phyloP scores from a whole-genome alignment of 2,329 filamentous ascomycete species.

The Magnaporthiopsis rhizophila region DNA sequence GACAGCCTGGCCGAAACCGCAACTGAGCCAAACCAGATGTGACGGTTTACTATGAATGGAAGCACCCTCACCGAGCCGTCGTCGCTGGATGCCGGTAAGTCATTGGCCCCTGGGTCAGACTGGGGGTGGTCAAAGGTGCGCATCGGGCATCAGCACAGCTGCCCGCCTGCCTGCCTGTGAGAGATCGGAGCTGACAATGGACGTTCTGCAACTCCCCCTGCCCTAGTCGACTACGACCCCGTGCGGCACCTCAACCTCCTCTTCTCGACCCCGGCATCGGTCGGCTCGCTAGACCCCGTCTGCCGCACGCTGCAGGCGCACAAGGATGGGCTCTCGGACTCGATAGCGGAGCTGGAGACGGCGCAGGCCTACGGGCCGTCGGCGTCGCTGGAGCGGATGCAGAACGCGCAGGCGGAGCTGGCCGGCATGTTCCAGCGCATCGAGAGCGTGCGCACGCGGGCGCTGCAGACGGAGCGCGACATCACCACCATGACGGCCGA shows the following conservation, averaged over 20 bases:
- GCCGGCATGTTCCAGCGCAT: conserved; percentile 89
- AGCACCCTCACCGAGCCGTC: conserved; percentile 10
- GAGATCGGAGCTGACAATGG: not conserved
- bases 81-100: conserved; percentile 16
- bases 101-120: not conserved
- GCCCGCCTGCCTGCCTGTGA: not conserved
- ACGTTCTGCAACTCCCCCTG: not conserved
- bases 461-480: conserved; percentile 85
- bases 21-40: not conserved
- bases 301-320: conserved; percentile 65
- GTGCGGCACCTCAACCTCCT: conserved; percentile 88
- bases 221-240: conserved; percentile 43
- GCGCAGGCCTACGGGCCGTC: conserved; percentile 78
- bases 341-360: conserved; percentile 66
- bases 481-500: conserved; percentile 99
- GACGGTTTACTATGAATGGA: conserved; percentile 11
- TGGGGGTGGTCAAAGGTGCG: not conserved
- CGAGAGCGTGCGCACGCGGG: conserved; percentile 81
- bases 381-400: conserved; percentile 84
- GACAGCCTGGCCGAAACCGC: not conserved
- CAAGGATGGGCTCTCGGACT: conserved; percentile 72
- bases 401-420: conserved; percentile 82
- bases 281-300: conserved; percentile 67
- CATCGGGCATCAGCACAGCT: not conserved
- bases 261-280: conserved; percentile 81